phyloP scores from a whole-genome alignment of 2,329 filamentous ascomycete species.

The Penicillium sp. region DNA sequence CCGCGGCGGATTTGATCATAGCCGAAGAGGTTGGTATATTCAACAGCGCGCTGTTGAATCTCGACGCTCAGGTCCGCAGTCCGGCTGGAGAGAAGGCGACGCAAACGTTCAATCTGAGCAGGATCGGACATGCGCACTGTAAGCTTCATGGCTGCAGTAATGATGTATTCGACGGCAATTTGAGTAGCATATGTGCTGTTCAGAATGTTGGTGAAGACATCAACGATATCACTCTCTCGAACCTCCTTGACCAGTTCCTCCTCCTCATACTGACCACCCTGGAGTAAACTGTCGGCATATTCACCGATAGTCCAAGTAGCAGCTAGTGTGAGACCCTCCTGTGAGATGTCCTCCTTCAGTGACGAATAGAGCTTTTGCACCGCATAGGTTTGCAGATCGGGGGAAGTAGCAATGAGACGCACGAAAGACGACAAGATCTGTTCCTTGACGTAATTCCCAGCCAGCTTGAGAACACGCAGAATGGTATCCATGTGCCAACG shows the following conservation, averaged over 20 bases:
- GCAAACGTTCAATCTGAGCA: constrained; percentile 82
- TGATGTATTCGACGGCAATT: constrained; percentile 90
- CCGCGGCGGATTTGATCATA: constrained; percentile 85
- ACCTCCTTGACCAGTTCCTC: constrained; percentile 83
- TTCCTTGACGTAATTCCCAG: constrained; percentile 96
- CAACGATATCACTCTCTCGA: constrained; percentile 85
- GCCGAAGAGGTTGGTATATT: constrained; percentile 92
- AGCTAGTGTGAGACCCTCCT: constrained; percentile 90
- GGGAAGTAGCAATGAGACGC: constrained; percentile 88
- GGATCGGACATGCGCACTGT: constrained; percentile 82
- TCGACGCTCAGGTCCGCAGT: constrained; percentile 91
- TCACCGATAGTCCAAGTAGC: constrained; percentile 98
- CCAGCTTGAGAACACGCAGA: constrained; percentile 87
- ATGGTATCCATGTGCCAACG: constrained; percentile 99
- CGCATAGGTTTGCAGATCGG: constrained; percentile 93
- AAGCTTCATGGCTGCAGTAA: constrained; percentile 92
- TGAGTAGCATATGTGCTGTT: constrained; percentile 94
- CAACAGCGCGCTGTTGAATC: constrained; percentile 91
- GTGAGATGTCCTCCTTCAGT: constrained; percentile 94
- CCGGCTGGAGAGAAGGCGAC: constrained; percentile 73
- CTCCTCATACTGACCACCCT: constrained; percentile 88
- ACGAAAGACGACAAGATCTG: constrained; percentile 97
- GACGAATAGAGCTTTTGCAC: constrained; percentile 91
- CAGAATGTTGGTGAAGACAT: constrained; percentile 87
- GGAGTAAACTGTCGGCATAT: constrained; percentile 87